These are phyloP conservation scores for Chamaenerion angustifolium DNA, from an alignment of 345 rosid genomes.

Conservation along the genomic window DNA sequence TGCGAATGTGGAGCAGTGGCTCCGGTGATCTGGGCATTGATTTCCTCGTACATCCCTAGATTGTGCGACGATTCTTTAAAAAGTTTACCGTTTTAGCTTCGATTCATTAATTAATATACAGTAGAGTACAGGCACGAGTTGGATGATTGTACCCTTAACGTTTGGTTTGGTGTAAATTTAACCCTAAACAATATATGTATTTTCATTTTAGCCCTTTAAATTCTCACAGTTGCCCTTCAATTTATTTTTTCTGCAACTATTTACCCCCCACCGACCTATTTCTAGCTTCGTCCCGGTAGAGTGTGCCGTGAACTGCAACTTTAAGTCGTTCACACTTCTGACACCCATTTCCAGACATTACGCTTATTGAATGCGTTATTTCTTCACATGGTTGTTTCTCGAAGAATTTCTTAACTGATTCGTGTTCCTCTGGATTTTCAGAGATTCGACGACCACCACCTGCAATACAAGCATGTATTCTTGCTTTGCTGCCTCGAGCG, in stretches of 20 bases:
- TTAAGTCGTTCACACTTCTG: constrained; percentile 18
- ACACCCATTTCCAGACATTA: too few relatives aligned
- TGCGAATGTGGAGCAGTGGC: not conserved
- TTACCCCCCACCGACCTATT: too few relatives aligned
- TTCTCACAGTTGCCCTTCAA: too few relatives aligned
- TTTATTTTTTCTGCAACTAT: too few relatives aligned
- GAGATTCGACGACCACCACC: constrained; percentile 2
- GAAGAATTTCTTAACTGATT: constrained; percentile 1
- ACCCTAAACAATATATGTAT: too few relatives aligned
- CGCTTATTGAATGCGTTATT: too few relatives aligned
- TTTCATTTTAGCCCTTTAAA: too few relatives aligned
- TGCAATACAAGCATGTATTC: constrained; percentile 45
- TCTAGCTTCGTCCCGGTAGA: too few relatives aligned
- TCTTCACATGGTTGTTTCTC: too few relatives aligned
- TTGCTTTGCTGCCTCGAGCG: constrained; percentile 27
- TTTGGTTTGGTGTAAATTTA: too few relatives aligned
- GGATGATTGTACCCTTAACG: too few relatives aligned
- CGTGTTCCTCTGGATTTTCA: not conserved
- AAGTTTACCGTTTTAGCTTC: constrained; percentile 15
- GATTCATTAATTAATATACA: constrained; percentile 10
- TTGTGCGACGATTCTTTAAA: constrained; percentile 2
- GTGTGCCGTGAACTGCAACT: constrained; percentile 4
- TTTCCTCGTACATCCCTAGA: constrained; percentile 6
- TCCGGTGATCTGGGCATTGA: constrained; percentile 14
- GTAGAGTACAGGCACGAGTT: too few relatives aligned